Percentiles rank a stretch among this genome's conserved stretches.
Conservation (phyloP, 331 rosid genomes). For the Telfairia occidentalis region DNA sequence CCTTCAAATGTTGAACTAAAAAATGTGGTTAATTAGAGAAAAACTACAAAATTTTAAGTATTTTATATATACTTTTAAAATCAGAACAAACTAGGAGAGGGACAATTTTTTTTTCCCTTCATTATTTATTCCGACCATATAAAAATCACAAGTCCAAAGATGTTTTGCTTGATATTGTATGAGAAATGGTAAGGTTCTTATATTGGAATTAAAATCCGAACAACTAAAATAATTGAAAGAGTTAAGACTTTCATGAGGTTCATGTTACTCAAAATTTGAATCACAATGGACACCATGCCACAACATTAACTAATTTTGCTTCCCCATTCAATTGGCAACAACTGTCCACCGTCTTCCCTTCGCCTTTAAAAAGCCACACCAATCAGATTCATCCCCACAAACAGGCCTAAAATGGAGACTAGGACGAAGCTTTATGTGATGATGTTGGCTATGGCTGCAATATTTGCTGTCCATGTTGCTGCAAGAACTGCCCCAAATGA, state of each 20-base stretch:
- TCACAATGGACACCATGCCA: neutral
- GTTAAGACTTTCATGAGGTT: slow-evolving; percentile 1
- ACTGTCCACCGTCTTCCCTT: neutral
- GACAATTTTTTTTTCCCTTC: too few relatives aligned
- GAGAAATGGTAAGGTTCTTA: too few relatives aligned
- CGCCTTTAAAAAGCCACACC: neutral
- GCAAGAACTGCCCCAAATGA: slow-evolving; percentile 9
- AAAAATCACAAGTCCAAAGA: too few relatives aligned
- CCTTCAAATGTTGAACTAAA: too few relatives aligned
- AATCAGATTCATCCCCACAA: neutral
- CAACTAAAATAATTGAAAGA: neutral
- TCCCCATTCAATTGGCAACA: neutral
- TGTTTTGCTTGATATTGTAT: too few relatives aligned
- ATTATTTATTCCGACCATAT: too few relatives aligned
- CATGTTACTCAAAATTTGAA: neutral
- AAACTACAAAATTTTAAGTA: too few relatives aligned
- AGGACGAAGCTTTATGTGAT: neutral
- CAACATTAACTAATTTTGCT: neutral
- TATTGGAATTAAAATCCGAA: too few relatives aligned
- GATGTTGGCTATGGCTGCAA: neutral
- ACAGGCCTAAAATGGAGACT: neutral
- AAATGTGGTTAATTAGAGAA: too few relatives aligned
- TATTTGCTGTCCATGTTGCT: neutral
- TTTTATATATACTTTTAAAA: too few relatives aligned
- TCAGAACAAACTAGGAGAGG: too few relatives aligned